A percentile compares a stretch with the other conserved stretches of the same genome.
Conservation (phyloP, 1,284 basidiomycete species). For the Austropuccinia psidii region DNA sequence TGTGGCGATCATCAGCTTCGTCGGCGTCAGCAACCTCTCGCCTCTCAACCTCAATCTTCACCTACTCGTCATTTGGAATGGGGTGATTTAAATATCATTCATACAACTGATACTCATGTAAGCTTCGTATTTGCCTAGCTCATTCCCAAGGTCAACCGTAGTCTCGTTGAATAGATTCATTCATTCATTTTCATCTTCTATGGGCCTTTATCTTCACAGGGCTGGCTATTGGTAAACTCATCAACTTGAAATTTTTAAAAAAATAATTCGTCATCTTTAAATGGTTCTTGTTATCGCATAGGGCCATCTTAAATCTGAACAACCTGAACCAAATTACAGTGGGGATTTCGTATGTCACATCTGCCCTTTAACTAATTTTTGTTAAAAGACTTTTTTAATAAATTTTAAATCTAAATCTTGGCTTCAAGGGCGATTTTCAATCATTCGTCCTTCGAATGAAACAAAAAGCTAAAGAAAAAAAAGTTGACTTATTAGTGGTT, state of each 20-base stretch:
- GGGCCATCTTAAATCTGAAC: constrained; percentile 44
- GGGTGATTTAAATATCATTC: constrained; percentile 68
- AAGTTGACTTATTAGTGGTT: constrained; percentile 46
- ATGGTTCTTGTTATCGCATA: constrained; percentile 1
- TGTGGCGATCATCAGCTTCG: neutral
- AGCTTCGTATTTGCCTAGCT: constrained; percentile 10
- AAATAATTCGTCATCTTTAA: neutral
- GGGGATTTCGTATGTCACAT: constrained; percentile 36
- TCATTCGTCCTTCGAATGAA: constrained; percentile 45
- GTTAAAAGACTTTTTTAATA: too few species aligned
- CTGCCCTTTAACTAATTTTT: too few species aligned
- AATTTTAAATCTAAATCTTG: too few species aligned
- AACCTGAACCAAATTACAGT: constrained; percentile 46
- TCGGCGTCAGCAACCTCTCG: constrained; percentile 25
- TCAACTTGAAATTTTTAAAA: neutral
- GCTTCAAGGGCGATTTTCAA: constrained; percentile 48
- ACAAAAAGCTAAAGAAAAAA: constrained; percentile 40
- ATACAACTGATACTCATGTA: constrained; percentile 71
- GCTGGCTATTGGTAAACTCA: constrained; percentile 24
- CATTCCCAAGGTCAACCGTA: neutral
- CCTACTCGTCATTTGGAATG: constrained; percentile 56
- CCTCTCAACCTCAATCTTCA: neutral
- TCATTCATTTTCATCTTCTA: neutral
- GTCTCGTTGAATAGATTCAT: neutral
- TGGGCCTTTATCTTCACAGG: too few species aligned